A percentile compares a stretch with the other conserved stretches of the same genome.
Evolutionary conservation across 106 monocot genomes (phyloP).

Genomic region (Amphibolis antarctica): DNA sequence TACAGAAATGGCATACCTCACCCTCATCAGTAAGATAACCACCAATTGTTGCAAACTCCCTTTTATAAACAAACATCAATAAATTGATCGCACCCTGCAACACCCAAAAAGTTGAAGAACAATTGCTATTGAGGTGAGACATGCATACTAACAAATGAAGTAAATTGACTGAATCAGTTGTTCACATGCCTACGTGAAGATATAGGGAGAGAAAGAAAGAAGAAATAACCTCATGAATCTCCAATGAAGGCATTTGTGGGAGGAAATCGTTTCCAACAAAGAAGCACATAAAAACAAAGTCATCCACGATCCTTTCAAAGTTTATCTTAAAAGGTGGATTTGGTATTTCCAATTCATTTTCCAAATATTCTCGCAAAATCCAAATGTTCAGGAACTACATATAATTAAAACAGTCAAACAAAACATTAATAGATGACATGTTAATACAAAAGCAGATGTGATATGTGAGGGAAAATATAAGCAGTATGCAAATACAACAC

Average conservation of each 20-base stretch:
- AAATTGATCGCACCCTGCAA: constrained; percentile 86
- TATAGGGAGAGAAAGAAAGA: constrained; percentile 1
- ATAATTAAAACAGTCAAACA: background rate
- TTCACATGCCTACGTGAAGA: background rate
- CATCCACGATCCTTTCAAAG: constrained; percentile 82
- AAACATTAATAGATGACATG: background rate
- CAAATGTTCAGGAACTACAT: constrained; percentile 86
- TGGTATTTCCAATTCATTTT: constrained; percentile 59
- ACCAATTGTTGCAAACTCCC: constrained; percentile 72
- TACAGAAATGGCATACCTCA: constrained; percentile 45
- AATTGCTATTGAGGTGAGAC: too few species aligned
- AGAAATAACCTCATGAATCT: constrained; percentile 97
- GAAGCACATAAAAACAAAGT: constrained; percentile 93
- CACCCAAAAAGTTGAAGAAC: background rate
- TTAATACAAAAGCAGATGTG: background rate
- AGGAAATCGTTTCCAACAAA: constrained; percentile 99
- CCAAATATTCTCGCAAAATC: constrained; percentile 84
- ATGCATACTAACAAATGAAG: too few species aligned
- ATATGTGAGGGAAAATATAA: constrained; percentile 1
- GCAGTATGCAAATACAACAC: constrained; percentile 12
- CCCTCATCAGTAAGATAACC: constrained; percentile 91
- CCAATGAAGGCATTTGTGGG: constrained; percentile 94
- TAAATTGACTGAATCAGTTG: too few species aligned
- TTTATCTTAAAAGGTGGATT: constrained; percentile 50
- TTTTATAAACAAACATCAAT: constrained; percentile 70